Evolutionary conservation across 805 yeast genomes (phyloP).

Genomic region (Wickerhamomyces silvicola): DNA sequence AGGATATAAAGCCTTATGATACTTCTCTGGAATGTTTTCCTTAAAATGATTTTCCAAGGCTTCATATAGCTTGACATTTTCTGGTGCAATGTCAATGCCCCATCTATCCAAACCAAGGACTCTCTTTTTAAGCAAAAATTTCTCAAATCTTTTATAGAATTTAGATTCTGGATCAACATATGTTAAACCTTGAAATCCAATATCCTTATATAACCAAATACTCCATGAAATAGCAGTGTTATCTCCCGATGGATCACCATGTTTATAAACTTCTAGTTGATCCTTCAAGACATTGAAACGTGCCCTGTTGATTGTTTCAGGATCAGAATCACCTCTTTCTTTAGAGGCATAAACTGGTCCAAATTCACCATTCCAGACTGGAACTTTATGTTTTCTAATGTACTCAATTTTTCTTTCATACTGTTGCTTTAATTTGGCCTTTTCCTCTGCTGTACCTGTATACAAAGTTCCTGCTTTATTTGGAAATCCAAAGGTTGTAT

Average conservation of each 20-base stretch:
- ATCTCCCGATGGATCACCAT: constrained; percentile 45
- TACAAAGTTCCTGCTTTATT: constrained; percentile 26
- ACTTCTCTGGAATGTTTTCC: constrained; percentile 34
- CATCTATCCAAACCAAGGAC: constrained; percentile 41
- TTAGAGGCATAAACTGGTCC: constrained; percentile 44
- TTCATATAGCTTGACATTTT: constrained; percentile 30
- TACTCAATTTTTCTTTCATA: constrained; percentile 39
- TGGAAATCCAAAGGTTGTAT: constrained; percentile 41
- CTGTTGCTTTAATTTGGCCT: constrained; percentile 28
- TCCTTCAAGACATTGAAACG: constrained; percentile 39
- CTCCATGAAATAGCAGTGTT: constrained; percentile 41
- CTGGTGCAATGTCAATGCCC: constrained; percentile 42
- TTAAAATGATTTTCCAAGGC: constrained; percentile 31
- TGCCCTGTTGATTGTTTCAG: constrained; percentile 30
- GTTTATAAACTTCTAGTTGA: constrained; percentile 37
- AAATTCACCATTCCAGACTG: constrained; percentile 51
- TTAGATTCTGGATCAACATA: constrained; percentile 39
- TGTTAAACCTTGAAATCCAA: constrained; percentile 45
- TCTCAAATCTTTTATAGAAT: constrained; percentile 36
- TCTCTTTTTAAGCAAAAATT: constrained; percentile 37
- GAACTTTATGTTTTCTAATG: constrained; percentile 33
- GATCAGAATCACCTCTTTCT: constrained; percentile 34
- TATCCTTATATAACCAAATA: constrained; percentile 48
- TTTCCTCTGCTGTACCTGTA: constrained; percentile 30
- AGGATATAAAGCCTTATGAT: constrained; percentile 36